Evolutionary conservation across 2,329 filamentous ascomycete species (phyloP).

Genomic region (Arthrobotrys pseudoclavata): DNA sequence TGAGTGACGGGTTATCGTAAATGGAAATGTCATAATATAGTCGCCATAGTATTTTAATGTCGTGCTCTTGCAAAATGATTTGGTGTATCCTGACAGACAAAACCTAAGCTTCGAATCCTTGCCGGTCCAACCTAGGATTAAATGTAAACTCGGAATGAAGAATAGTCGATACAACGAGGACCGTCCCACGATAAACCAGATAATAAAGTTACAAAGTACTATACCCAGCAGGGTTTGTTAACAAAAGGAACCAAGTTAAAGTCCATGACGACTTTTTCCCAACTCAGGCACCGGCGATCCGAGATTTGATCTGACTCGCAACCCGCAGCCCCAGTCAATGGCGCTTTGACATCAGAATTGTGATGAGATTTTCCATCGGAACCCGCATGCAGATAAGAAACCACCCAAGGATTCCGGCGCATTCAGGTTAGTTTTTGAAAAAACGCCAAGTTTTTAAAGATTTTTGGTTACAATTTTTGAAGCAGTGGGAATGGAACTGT

Average conservation of each 20-base stretch:
- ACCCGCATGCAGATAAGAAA: slow-evolving; percentile 33
- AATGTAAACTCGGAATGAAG: neutral
- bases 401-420: neutral
- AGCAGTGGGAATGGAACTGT: no score
- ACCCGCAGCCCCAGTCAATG: neutral
- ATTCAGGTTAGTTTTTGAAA: neutral
- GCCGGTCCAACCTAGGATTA: neutral
- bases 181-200: neutral
- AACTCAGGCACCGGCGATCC: neutral
- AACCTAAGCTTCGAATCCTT: neutral
- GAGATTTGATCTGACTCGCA: neutral
- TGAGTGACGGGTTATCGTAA: neutral
- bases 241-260: neutral
- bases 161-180: neutral
- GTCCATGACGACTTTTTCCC: neutral
- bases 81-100: neutral
- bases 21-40: slow-evolving; percentile 28
- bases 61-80: neutral
- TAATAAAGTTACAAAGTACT: neutral
- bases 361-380: slow-evolving; percentile 29
- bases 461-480: neutral
- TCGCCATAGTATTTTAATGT: slow-evolving; percentile 4
- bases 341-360: slow-evolving; percentile 36
- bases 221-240: neutral
- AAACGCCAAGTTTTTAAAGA: slow-evolving; percentile 7